A percentile compares a stretch with the other conserved stretches of the same genome.
phyloP scores from a whole-genome alignment of 129 eudicot species.

The Artemisia annua region DNA sequence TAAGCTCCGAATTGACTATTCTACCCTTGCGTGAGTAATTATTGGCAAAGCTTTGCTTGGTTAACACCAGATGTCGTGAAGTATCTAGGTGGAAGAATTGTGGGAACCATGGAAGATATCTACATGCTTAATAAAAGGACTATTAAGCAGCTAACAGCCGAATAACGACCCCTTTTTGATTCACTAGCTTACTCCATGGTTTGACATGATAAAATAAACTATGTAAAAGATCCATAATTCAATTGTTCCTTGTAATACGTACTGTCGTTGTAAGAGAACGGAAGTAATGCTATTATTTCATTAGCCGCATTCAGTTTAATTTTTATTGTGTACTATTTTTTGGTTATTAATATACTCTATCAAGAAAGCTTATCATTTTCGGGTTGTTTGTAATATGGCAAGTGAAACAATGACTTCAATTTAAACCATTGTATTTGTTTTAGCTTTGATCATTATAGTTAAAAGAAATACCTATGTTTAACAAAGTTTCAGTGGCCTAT shows the following conservation, averaged over 20 bases:
- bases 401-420: too few species aligned
- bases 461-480: too few species aligned
- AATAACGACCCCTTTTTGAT: constrained; percentile 20
- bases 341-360: background rate
- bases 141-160: constrained; percentile 30
- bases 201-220: constrained; percentile 38
- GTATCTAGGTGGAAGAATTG: background rate
- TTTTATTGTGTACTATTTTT: constrained; percentile 12
- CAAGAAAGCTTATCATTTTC: too few species aligned
- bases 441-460: too few species aligned
- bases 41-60: constrained; percentile 13
- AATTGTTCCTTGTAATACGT: constrained; percentile 35
- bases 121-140: constrained; percentile 22
- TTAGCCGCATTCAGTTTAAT: constrained; percentile 16
- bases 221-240: constrained; percentile 26
- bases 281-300: constrained; percentile 29
- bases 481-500: too few species aligned
- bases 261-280: constrained; percentile 33
- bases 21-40: constrained; percentile 11
- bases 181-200: constrained; percentile 33
- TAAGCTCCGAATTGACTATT: constrained; percentile 14
- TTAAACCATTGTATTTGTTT: too few species aligned
- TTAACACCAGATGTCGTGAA: background rate
- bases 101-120: constrained; percentile 16
- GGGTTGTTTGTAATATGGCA: too few species aligned